Conservation (phyloP, 305 asterid genomes). For the Rubia occidens region DNA sequence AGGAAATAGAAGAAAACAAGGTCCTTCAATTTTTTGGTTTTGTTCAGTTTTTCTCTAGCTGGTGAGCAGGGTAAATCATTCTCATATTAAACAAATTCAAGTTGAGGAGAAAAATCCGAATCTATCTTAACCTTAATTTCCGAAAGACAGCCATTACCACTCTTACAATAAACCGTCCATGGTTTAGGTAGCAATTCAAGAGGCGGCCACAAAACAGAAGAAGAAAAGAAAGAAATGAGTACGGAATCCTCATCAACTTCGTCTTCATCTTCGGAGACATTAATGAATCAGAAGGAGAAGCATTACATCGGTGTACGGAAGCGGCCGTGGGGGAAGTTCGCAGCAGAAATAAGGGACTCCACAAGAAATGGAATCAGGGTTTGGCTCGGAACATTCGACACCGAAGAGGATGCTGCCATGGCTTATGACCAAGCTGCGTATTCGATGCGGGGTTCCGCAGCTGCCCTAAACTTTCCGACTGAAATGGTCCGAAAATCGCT, state of each 20-base stretch:
- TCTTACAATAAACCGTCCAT: background rate
- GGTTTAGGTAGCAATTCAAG: background rate
- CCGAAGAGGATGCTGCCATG: slow-evolving; percentile 48
- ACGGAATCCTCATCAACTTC: background rate
- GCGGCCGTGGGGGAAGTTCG: slow-evolving; percentile 55
- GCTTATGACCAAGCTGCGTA: slow-evolving; percentile 61
- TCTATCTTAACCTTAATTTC: background rate
- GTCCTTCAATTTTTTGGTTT: background rate
- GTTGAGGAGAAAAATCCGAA: background rate
- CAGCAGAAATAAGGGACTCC: slow-evolving; percentile 57
- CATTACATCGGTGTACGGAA: slow-evolving; percentile 44
- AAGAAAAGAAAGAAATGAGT: background rate
- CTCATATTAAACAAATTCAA: background rate
- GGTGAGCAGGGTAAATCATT: background rate
- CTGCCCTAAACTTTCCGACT: slow-evolving; percentile 32
- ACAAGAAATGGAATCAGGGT: slow-evolving; percentile 49
- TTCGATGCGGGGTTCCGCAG: slow-evolving; percentile 33
- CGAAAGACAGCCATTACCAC: background rate
- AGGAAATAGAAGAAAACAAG: background rate
- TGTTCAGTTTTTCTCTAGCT: background rate
- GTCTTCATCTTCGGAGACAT: background rate
- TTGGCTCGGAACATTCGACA: slow-evolving; percentile 57
- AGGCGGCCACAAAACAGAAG: background rate
- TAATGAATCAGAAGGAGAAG: slow-evolving; percentile 14
- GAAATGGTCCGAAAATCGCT: slow-evolving; percentile 33